A percentile compares a stretch with the other conserved stretches of the same genome.
Evolutionary conservation across 2,329 filamentous ascomycete genomes (phyloP).

Genomic region (Spiromastix sp.): DNA sequence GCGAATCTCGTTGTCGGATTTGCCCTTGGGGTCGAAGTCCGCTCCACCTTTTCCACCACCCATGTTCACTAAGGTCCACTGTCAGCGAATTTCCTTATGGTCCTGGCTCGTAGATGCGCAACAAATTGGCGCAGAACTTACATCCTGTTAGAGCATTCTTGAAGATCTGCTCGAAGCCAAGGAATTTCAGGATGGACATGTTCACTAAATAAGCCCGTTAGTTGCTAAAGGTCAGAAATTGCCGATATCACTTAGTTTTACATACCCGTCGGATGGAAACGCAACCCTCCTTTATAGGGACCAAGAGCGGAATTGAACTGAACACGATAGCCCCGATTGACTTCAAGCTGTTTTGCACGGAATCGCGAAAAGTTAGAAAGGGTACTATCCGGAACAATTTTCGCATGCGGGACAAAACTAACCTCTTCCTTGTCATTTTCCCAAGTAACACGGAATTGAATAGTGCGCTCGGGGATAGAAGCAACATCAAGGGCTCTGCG

Average conservation of each 20-base stretch:
- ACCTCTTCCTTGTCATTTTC: slow-evolving; percentile 74
- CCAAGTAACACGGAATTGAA: slow-evolving; percentile 97
- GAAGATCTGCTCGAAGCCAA: slow-evolving; percentile 99
- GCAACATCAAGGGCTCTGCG: slow-evolving; percentile 78
- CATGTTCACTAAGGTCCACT: slow-evolving; percentile 75
- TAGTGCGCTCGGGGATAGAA: slow-evolving; percentile 84
- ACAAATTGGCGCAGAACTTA: slow-evolving; percentile 43
- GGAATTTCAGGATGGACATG: slow-evolving; percentile 75
- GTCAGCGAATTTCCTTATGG: background rate
- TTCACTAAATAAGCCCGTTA: slow-evolving; percentile 34
- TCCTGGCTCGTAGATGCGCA: no score
- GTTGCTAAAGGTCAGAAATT: no score
- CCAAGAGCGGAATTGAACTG: slow-evolving; percentile 98
- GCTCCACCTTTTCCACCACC: slow-evolving; percentile 95
- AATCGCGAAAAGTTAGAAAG: slow-evolving; percentile 6
- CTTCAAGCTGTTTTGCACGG: slow-evolving; percentile 50
- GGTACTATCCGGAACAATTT: slow-evolving; percentile 2
- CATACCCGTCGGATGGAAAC: slow-evolving; percentile 71
- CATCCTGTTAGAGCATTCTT: slow-evolving; percentile 96
- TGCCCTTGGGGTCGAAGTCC: slow-evolving; percentile 98
- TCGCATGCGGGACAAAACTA: slow-evolving; percentile 9
- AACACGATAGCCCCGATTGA: slow-evolving; percentile 92
- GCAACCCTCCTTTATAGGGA: slow-evolving; percentile 94
- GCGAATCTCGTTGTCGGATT: slow-evolving; percentile 93
- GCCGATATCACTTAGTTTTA: no score